A percentile compares a stretch with the other conserved stretches of the same genome.
Conservation (phyloP, 2,329 filamentous ascomycete species). For the Diplodia intermedia region DNA sequence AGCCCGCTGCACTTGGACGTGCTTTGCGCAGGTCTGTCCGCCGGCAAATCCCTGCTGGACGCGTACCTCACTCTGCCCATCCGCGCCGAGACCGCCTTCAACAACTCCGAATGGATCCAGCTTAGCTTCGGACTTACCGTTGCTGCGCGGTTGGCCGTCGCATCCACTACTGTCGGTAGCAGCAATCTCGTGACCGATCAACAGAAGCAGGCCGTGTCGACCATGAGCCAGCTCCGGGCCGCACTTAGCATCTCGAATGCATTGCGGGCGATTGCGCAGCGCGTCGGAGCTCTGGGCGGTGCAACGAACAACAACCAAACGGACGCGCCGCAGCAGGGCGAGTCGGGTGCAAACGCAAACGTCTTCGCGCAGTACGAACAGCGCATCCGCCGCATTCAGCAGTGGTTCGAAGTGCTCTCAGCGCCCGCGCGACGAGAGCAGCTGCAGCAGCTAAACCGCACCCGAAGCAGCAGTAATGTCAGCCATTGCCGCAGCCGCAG, state of each 20-base stretch:
- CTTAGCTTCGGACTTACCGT: slow-evolving; percentile 46
- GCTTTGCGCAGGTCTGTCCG: slow-evolving; percentile 36
- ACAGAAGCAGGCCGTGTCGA: neutral
- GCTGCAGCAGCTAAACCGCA: neutral
- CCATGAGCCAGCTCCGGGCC: slow-evolving; percentile 40
- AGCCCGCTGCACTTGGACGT: slow-evolving; percentile 35
- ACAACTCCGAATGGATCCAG: slow-evolving; percentile 52
- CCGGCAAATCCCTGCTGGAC: slow-evolving; percentile 39
- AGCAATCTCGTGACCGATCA: slow-evolving; percentile 38
- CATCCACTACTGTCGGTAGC: slow-evolving; percentile 25
- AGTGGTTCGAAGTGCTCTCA: slow-evolving; percentile 43
- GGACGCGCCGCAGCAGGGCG: slow-evolving; percentile 28
- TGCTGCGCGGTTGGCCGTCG: slow-evolving; percentile 43
- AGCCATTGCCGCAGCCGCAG: slow-evolving; percentile 3
- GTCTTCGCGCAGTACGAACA: slow-evolving; percentile 42
- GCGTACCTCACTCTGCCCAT: slow-evolving; percentile 46
- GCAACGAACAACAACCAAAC: neutral
- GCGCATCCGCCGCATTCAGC: slow-evolving; percentile 40
- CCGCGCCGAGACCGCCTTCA: slow-evolving; percentile 47
- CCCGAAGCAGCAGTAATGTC: neutral
- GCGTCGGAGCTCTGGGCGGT: slow-evolving; percentile 28
- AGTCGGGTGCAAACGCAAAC: slow-evolving; percentile 38
- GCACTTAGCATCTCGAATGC: slow-evolving; percentile 42
- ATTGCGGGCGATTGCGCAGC: slow-evolving; percentile 40
- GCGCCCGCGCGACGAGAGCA: neutral